A percentile compares a stretch with the other conserved stretches of the same genome.
phyloP scores from a whole-genome alignment of 1,139 yeast species.

The Hyphopichia burtonii region DNA sequence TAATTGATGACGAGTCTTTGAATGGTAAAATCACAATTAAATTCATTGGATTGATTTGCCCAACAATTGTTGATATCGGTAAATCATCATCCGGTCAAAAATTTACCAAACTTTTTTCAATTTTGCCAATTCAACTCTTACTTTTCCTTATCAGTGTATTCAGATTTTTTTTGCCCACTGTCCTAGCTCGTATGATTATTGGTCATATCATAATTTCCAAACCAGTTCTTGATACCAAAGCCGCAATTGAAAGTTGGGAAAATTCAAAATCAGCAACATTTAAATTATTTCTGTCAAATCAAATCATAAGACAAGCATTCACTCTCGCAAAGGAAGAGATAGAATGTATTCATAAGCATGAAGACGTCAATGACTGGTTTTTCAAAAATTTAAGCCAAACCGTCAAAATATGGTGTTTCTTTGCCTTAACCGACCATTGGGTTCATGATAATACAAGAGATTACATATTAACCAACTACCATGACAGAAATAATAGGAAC shows the following conservation, averaged over 20 bases:
- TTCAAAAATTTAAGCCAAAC: constrained; percentile 29
- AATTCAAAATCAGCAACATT: constrained; percentile 45
- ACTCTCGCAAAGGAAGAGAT: constrained; percentile 60
- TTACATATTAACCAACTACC: constrained; percentile 37
- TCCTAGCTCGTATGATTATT: constrained; percentile 19
- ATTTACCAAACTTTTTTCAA: constrained; percentile 28
- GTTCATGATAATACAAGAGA: constrained; percentile 49
- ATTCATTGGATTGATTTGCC: constrained; percentile 62
- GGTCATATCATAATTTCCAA: constrained; percentile 18
- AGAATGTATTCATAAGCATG: constrained; percentile 41
- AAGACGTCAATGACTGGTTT: constrained; percentile 47
- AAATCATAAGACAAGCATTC: constrained; percentile 51
- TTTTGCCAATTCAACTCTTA: constrained; percentile 33
- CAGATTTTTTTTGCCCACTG: constrained; percentile 19
- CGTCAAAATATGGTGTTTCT: constrained; percentile 52
- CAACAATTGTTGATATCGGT: constrained; percentile 59
- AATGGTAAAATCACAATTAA: constrained; percentile 19
- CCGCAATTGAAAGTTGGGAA: constrained; percentile 25
- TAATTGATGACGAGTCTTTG: constrained; percentile 21
- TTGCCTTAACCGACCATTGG: constrained; percentile 63
- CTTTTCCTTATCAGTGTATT: constrained; percentile 20
- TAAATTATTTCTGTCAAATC: constrained; percentile 37
- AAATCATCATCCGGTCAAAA: constrained; percentile 48
- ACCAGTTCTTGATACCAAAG: constrained; percentile 16
- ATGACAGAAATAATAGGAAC: constrained; percentile 22